These are phyloP conservation scores for Aspergillus floridensis DNA, from an alignment of 2,329 filamentous ascomycete genomes.

Conservation along the genomic window DNA sequence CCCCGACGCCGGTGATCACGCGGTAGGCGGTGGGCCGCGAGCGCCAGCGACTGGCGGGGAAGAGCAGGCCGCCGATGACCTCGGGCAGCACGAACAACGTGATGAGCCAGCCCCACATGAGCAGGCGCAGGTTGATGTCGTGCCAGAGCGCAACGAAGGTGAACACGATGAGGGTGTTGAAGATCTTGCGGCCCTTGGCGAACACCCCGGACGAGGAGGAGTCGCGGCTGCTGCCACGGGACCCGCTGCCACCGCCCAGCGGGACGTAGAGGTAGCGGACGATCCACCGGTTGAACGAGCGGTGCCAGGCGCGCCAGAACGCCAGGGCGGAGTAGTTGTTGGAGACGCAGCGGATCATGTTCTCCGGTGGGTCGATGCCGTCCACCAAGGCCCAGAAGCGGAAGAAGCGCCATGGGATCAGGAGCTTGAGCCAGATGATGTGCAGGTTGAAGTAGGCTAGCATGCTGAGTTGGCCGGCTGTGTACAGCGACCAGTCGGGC, in stretches of 20 bases:
- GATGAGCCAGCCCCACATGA: slow-evolving; percentile 97
- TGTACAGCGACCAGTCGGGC: slow-evolving; percentile 79
- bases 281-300: slow-evolving; percentile 91
- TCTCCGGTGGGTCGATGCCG: slow-evolving; percentile 91
- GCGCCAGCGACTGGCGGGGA: slow-evolving; percentile 72
- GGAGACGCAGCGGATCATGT: slow-evolving; percentile 95
- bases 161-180: slow-evolving; percentile 82
- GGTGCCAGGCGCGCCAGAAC: slow-evolving; percentile 97
- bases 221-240: slow-evolving; percentile 17
- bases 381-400: slow-evolving; percentile 92
- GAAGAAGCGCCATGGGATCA: slow-evolving; percentile 97
- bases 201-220: slow-evolving; percentile 33
- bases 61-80: slow-evolving; percentile 66
- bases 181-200: slow-evolving; percentile 57
- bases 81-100: slow-evolving; percentile 93
- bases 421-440: slow-evolving; percentile 95
- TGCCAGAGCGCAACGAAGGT: slow-evolving; percentile 98
- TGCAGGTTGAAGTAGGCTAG: slow-evolving; percentile 95
- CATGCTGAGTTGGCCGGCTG: slow-evolving; percentile 81
- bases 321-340: slow-evolving; percentile 88
- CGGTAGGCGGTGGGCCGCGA: slow-evolving; percentile 69
- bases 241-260: slow-evolving; percentile 65
- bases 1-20: slow-evolving; percentile 75
- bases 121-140: slow-evolving; percentile 83
- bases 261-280: slow-evolving; percentile 93